Conservation (phyloP, 352 stramenopile genomes). For the Phytophthora vignae region DNA sequence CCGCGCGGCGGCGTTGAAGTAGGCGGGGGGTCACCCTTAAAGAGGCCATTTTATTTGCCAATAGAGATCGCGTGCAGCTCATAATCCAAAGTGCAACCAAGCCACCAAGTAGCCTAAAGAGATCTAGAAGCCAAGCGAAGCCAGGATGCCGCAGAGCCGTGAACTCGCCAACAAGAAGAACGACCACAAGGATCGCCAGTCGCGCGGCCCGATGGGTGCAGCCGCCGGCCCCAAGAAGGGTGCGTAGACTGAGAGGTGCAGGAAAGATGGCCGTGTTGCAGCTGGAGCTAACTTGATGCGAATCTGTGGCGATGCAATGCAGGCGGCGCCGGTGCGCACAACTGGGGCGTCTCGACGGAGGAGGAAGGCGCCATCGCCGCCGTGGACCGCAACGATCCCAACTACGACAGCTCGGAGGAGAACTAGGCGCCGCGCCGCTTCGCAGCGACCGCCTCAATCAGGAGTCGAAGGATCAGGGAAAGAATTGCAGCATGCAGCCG, state of each 20-base stretch:
- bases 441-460: not conserved
- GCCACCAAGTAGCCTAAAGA: slow-evolving; percentile 14
- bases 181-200: slow-evolving; percentile 85
- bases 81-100: slow-evolving; percentile 36
- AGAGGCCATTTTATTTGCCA: not conserved
- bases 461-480: not conserved
- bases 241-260: slow-evolving; percentile 27
- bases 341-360: slow-evolving; percentile 70
- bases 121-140: slow-evolving; percentile 1
- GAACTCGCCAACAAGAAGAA: slow-evolving; percentile 89
- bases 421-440: slow-evolving; percentile 13
- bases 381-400: slow-evolving; percentile 78
- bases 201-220: slow-evolving; percentile 63
- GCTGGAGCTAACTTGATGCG: slow-evolving; percentile 2
- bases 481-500: not conserved
- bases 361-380: slow-evolving; percentile 50
- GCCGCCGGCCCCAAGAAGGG: slow-evolving; percentile 68
- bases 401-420: slow-evolving; percentile 74
- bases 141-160: slow-evolving; percentile 75
- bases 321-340: slow-evolving; percentile 86
- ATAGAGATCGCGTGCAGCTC: not conserved
- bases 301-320: not conserved
- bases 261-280: not conserved
- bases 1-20: slow-evolving; percentile 2
- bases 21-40: slow-evolving; percentile 21